Base-by-base conservation (phyloP, 2,329 filamentous ascomycete species). In the Endoconidiophora polonica region DNA sequence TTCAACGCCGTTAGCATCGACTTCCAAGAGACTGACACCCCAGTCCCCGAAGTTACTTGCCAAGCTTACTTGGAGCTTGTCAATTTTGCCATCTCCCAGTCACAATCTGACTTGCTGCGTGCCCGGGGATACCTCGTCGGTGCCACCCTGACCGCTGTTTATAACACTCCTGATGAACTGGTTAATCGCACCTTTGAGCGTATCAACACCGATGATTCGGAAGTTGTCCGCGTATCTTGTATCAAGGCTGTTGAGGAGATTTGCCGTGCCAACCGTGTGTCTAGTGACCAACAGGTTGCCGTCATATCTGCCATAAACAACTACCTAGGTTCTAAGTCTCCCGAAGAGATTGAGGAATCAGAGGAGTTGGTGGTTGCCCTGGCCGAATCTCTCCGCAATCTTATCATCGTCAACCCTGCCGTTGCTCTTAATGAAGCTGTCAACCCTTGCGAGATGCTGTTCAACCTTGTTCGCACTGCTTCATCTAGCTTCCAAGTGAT, bases 311-410 rank as follows among this genome's bases (percentile, higher is more conserved):
- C 79, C 9, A 74, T 84, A 55, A 75, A 78, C 47, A 69, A 81
- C 36, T 98, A 88, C 64, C 74, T 96, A 57, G 75, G 81, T 42
- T 69, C 74, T 14, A 87, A 90, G 61, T 87, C 95, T 59, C 71
- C 91, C 45, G 77, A 76, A 48, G 88, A 95, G 16, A 74, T 94
- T 44, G 79, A 83, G 49, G 88, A 95, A 55, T 84, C 85, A 9
- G 90, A 96, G 57, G 91, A 98, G 62, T 75, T 96, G 49, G 79
- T 95, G 56, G 85, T 94, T 12, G 90, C 88, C 0, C 70, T 98
- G 29, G 83, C 90, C 4, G 87, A 95, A 64, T 83, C 88, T 1
- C 70, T 96, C 3, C 77, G 86, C 47, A 80, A 87, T 57, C 81
- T 84, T 24, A 91, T 96, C 58, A 73, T 81, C 57, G 74, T 94